Evolutionary conservation across 805 yeast species (phyloP), one percentile per base, ranked within the genome.

Genomic region (Ogataea thermomethanolica): DNA sequence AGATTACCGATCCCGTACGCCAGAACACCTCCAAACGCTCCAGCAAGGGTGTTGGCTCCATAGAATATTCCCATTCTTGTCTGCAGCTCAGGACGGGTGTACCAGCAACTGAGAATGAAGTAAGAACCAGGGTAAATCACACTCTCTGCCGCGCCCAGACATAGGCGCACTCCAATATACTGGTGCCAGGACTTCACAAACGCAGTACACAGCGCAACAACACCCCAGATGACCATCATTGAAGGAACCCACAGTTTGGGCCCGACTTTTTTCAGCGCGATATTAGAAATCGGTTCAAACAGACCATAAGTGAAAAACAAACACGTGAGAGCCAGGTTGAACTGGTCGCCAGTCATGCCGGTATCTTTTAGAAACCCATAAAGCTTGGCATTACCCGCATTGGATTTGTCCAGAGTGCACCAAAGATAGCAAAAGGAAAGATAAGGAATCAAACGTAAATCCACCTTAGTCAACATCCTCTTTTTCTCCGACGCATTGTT

Each of bases 51-150:
- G 33, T 53, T 55, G 29, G 58, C 66, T 8, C 69, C 67, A 28
- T 61, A 64, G 47, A 69, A 66, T 15, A 68, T 44, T 5, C 71
- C 59, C 32, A 58, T 55, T 37, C 74, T 50, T 13, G 60, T 48
- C 4, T 62, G 66, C 13, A 67, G 52, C 44, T 69, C 74, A 13
- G 53, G 49, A n/a, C 67, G 47, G 29, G 58, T 56, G 52, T 69
- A 70, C 60, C 66, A 70, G 46, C 57, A 56, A 24, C 71, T 59
- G 23, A 71, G 56, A 52, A 61, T 53, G 38, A 66, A 64, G 15
- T 57, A 54, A 13, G 67, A 59, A 11, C 71, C 75, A 0, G 76
- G 72, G 40, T 64, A 66, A 30, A 71, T 58, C 2, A 71, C 73
- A 15, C 73, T 66, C 36, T 70, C 73, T 22, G 68, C 52, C 9